phyloP scores from a whole-genome alignment of 108 stramenopile genomes.

The Nannochloropsis salina region DNA sequence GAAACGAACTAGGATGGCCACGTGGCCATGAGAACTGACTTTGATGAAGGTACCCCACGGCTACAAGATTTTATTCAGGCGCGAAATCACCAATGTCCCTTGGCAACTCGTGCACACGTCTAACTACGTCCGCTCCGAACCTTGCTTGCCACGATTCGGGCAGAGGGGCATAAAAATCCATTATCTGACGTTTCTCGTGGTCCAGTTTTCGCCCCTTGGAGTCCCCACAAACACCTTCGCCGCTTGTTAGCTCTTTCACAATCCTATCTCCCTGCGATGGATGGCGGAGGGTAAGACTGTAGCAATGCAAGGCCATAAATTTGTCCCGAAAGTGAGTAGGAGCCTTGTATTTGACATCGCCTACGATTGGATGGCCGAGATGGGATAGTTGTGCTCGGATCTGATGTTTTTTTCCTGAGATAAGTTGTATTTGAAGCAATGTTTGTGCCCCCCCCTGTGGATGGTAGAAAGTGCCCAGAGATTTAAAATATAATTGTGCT shows the following conservation, averaged over 20 bases:
- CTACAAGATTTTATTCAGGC: too few relatives aligned
- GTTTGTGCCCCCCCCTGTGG: constrained; percentile 36
- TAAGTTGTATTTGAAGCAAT: constrained; percentile 39
- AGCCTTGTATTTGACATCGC: constrained; percentile 51
- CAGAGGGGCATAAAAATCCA: background rate
- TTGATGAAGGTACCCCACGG: too few relatives aligned
- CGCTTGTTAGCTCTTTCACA: too few relatives aligned
- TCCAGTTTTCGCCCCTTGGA: too few relatives aligned
- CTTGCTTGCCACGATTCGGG: background rate
- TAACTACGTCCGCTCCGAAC: background rate
- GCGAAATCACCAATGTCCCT: background rate
- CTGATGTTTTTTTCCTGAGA: constrained; percentile 56
- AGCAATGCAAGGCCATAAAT: constrained; percentile 11
- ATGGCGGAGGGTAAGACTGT: constrained; percentile 16
- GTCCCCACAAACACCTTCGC: too few relatives aligned
- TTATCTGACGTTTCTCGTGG: background rate
- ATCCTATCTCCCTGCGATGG: background rate
- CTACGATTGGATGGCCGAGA: constrained; percentile 48
- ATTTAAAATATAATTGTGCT: constrained; percentile 18
- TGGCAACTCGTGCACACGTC: background rate
- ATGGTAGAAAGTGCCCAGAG: background rate
- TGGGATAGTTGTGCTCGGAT: constrained; percentile 54
- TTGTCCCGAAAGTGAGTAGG: constrained; percentile 17
- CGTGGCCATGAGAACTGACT: too few relatives aligned
- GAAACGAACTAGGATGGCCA: too few relatives aligned